Conservation (phyloP, 2,329 filamentous ascomycete species). For the Cytospora chrysosperma region DNA sequence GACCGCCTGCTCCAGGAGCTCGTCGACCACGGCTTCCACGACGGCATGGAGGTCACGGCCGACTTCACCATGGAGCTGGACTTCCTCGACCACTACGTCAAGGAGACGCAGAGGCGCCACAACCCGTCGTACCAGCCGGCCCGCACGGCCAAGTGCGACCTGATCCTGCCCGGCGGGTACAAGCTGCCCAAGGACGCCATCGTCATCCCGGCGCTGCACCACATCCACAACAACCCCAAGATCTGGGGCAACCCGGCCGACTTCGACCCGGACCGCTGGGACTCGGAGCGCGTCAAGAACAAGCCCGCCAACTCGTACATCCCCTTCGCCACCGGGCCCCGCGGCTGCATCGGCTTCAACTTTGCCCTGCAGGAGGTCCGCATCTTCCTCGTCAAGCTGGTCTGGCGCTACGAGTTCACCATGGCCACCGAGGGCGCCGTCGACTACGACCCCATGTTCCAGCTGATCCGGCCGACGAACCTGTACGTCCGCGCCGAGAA, state of each 20-base stretch:
- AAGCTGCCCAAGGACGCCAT: conserved; percentile 51
- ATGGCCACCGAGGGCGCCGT: conserved; percentile 50
- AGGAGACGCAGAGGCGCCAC: conserved; percentile 59
- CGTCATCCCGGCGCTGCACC: conserved; percentile 52
- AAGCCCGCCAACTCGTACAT: conserved; percentile 52
- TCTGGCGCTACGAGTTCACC: conserved; percentile 58
- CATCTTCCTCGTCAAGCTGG: conserved; percentile 55
- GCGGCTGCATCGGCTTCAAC: conserved; percentile 64
- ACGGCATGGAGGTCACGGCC: conserved; percentile 44
- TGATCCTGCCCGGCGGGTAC: conserved; percentile 60
- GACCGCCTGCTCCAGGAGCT: conserved; percentile 58
- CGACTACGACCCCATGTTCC: conserved; percentile 60
- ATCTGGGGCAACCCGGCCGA: conserved; percentile 57
- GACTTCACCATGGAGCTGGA: conserved; percentile 48
- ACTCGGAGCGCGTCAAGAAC: conserved; percentile 51
- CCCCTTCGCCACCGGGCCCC: conserved; percentile 57
- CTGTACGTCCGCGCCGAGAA: conserved; percentile 51
- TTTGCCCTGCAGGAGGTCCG: conserved; percentile 63
- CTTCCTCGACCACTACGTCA: conserved; percentile 58
- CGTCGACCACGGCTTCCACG: conserved; percentile 46
- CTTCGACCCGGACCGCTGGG: conserved; percentile 62
- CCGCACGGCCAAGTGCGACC: conserved; percentile 54
- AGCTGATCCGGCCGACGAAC: conserved; percentile 56
- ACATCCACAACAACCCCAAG: conserved; percentile 52
- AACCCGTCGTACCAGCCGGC: conserved; percentile 62